Conservation (phyloP, 441 rosid species). For the Adansonia gregorii region DNA sequence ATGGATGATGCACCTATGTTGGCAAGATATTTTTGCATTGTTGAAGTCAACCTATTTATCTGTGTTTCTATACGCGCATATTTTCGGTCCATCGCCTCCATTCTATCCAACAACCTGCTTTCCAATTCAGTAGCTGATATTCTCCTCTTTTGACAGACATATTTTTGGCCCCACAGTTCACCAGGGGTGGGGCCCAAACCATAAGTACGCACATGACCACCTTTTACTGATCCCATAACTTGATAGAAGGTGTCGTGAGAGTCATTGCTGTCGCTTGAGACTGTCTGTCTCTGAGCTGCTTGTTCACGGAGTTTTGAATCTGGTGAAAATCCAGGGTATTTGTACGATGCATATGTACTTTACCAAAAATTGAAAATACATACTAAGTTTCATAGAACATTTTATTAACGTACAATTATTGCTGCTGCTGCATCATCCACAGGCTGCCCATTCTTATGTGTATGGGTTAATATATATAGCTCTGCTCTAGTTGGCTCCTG, state of each 20-base stretch:
- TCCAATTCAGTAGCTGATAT: conserved; percentile 36
- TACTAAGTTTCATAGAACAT: too few species aligned
- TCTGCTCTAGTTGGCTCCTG: conserved; percentile 46
- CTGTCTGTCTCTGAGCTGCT: conserved; percentile 29
- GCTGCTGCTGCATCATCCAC: conserved; percentile 40
- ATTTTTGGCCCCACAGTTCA: conserved; percentile 36
- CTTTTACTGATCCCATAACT: conserved; percentile 43
- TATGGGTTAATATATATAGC: conserved; percentile 47
- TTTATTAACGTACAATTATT: conserved; percentile 36
- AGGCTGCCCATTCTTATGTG: conserved; percentile 49
- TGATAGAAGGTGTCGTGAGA: conserved; percentile 38
- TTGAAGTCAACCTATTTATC: conserved; percentile 37
- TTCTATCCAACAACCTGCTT: conserved; percentile 37
- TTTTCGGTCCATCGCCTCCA: conserved; percentile 48
- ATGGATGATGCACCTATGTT: conserved; percentile 31
- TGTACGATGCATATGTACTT: background rate
- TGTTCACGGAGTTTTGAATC: conserved; percentile 40
- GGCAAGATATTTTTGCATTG: conserved; percentile 35
- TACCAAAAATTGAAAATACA: background rate
- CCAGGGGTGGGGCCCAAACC: conserved; percentile 36
- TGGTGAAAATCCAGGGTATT: background rate
- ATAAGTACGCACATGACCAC: conserved; percentile 26
- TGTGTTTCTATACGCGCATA: conserved; percentile 41
- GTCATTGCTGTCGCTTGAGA: conserved; percentile 29
- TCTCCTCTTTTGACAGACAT: conserved; percentile 27